Evolutionary conservation across 2,329 filamentous ascomycete species (phyloP).

Genomic region (Mollisiaceae sp.): DNA sequence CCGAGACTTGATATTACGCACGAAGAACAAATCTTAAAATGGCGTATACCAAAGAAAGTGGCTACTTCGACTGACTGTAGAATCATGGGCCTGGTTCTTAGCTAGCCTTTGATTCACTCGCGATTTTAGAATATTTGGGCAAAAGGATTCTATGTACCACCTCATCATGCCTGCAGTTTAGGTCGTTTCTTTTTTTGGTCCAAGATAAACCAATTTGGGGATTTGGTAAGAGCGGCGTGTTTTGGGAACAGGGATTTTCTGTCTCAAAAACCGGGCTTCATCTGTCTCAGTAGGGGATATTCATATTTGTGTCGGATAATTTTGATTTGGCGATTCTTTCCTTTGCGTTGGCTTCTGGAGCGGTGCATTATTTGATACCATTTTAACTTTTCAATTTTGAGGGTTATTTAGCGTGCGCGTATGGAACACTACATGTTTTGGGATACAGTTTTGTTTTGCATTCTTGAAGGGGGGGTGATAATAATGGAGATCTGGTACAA

Average conservation of each 20-base stretch:
- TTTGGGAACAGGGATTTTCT: background rate
- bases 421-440: slow-evolving; percentile 15
- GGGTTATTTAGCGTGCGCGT: slow-evolving; percentile 22
- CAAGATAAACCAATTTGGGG: background rate
- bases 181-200: background rate
- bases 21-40: background rate
- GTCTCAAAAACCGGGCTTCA: background rate
- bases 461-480: slow-evolving; percentile 4
- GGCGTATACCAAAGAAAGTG: background rate
- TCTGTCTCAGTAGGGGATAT: background rate
- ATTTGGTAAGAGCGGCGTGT: background rate
- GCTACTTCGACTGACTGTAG: background rate
- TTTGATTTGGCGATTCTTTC: slow-evolving; percentile 10
- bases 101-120: background rate
- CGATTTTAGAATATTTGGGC: background rate
- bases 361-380: slow-evolving; percentile 13
- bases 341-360: background rate
- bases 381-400: slow-evolving; percentile 16
- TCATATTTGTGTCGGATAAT: background rate
- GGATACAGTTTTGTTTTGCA: slow-evolving; percentile 23
- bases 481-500: slow-evolving; percentile 4
- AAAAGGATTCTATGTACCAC: background rate
- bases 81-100: background rate
- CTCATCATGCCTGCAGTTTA: background rate
- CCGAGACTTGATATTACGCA: background rate